Base-by-base conservation (phyloP, 2,329 filamentous ascomycete species). In the Fusarium sp. region DNA sequence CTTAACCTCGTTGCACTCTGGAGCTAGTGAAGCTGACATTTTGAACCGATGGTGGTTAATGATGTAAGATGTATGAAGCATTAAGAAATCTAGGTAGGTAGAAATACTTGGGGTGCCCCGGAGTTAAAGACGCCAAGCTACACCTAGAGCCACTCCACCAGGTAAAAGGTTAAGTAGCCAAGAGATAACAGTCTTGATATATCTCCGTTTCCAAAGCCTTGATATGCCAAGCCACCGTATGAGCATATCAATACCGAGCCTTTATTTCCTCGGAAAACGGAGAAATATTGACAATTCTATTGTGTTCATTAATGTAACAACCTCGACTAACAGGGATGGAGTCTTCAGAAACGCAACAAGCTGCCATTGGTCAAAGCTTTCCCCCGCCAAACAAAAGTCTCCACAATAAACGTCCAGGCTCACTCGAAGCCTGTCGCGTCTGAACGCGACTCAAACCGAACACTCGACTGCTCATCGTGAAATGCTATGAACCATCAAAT, bases 21-120 rank as follows among this genome's bases (percentile, higher is more conserved):
- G 93, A 56, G 96, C 95, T 76, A 99, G 88, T 57, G 96, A 99
- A 65, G 96, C 94, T 65, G 96, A 97, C 96, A 98, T 98, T 60
- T 47, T 79, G 75, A 68, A 64, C 56, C 40, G 52, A 57, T 38
- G 21, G n/a, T 59, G 37, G n/a, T 54, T 37, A 60, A 60, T 58
- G 64, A 67, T 73, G 75, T 70, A 74, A 60, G 38, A 35, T 43
- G n/a, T 63, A 67, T 76, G 67, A 66, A 69, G 69, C 54, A 65
- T 60, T 30, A 53, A 72, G 58, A 69, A 74, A 67, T 75, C 60
- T 73, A 67, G n/a, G 15, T 23, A 50, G 16, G 28, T 16, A n/a
- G 47, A 23, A 33, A 33, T 23, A 23, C 47, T 33, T 23, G 15
- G 62, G 43, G 42, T 44, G 44, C 42, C 60, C 44, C 25, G 25